Base-by-base conservation (phyloP, 305 asterid species). In the Solanum aculeatissimum region DNA sequence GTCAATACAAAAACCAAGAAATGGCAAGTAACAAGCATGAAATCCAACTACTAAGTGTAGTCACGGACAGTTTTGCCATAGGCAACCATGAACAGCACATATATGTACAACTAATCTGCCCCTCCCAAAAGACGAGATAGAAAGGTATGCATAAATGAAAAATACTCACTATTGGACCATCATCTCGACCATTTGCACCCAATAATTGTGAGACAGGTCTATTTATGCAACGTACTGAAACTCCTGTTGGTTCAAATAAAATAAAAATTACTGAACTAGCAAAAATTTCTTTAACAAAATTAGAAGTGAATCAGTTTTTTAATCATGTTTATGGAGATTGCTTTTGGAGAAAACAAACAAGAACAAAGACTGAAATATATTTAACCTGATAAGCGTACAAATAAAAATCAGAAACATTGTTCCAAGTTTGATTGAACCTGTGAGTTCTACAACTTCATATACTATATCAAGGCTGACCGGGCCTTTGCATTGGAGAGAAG, bases 121-220 rank as follows among this genome's bases (percentile, higher is more conserved):
- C 32, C 75, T 18, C 74, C 80, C 75, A 18, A 83, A 83, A 82
- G 19, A 70, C 49, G 42, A 57, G 54, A 49, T 49, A 68, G 38
- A 51, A 68, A 32, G 45, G 27, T 49, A n/a, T n/a, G 80, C 49
- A 29, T 32, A 69, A 57, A 42, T 68, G 66, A 90, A 38, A 60
- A 38, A 60, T 53, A 93, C 99, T 93, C 91, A 97, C 99, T 86
- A 92, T 82, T 80, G 94, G 93, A 27, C 99, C 99, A 90, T 97
- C 99, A 93, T 97, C 99, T 87, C 99, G 94, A 86, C 98, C 99
- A 93, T 94, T 94, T 80, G 96, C 95, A 81, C 99, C 99, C 69
- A 95, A 89, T 88, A 90, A 87, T 91, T 95, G 99, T 15, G 98
- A 90, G 63, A 97, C 97, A 55, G 98, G 98, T 91, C 99, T 91